phyloP scores from a whole-genome alignment of 495 filamentous ascomycete species.

The Trichoderma virens region DNA sequence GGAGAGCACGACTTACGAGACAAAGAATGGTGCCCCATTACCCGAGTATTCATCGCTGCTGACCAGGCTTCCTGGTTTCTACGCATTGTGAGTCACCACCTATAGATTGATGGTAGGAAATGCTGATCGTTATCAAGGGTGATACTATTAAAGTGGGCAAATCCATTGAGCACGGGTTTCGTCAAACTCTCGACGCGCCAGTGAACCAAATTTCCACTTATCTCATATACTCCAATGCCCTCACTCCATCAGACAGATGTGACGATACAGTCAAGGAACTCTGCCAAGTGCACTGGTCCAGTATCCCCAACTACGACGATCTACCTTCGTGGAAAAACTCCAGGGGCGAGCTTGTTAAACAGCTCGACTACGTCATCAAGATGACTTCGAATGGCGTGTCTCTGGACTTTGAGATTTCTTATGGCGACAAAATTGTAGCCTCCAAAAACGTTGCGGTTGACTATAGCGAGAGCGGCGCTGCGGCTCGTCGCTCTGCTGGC shows the following conservation, averaged over 20 bases:
- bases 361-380: neutral
- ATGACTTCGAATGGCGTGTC: constrained; percentile 4
- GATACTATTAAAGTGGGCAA: neutral
- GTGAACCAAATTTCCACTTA: neutral
- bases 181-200: neutral
- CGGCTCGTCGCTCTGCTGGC: neutral
- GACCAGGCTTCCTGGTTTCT: constrained; percentile 9
- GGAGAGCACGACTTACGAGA: neutral
- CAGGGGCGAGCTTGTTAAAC: neutral
- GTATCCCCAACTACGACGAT: neutral
- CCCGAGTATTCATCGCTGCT: neutral
- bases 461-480: neutral
- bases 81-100: neutral
- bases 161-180: neutral
- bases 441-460: neutral
- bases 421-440: neutral
- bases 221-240: neutral
- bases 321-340: neutral
- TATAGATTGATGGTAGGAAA: neutral
- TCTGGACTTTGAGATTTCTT: constrained; percentile 1
- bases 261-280: constrained; percentile 4
- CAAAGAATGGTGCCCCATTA: constrained; percentile 5
- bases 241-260: neutral
- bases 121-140: constrained; percentile 1
- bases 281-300: neutral